Conservation (phyloP, 2,329 filamentous ascomycete genomes). For the Trichoderma oligosporum region DNA sequence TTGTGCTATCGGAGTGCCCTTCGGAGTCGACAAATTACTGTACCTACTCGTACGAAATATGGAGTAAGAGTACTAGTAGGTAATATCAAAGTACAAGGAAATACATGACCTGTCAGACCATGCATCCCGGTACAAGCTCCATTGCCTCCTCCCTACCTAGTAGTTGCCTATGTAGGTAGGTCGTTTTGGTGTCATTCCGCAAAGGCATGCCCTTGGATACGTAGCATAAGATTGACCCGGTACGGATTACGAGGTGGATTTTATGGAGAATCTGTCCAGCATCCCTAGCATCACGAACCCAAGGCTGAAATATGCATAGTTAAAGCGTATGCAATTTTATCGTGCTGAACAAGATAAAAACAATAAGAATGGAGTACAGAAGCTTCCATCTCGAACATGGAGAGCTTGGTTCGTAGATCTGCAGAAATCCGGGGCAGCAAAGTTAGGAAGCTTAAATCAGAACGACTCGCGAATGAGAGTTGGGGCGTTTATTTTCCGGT, state of each 20-base stretch:
- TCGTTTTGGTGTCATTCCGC: conserved; percentile 1
- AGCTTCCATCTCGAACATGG: neutral
- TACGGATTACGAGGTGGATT: neutral
- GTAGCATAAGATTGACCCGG: conserved; percentile 6
- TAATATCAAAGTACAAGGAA: no score
- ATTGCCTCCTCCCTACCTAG: conserved; percentile 10
- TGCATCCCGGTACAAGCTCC: conserved; percentile 9
- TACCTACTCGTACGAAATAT: no score
- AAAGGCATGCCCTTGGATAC: conserved; percentile 2
- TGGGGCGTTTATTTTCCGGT: conserved; percentile 9
- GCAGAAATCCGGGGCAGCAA: conserved; percentile 9
- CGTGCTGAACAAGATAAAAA: neutral
- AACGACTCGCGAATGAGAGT: conserved; percentile 14
- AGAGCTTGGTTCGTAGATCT: conserved; percentile 15
- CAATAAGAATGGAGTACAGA: neutral
- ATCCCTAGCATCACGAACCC: neutral
- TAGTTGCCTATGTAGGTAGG: neutral
- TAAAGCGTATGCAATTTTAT: neutral
- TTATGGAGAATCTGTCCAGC: conserved; percentile 9
- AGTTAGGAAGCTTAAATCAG: neutral
- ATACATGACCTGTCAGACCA: conserved; percentile 17
- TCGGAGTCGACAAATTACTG: conserved; percentile 5
- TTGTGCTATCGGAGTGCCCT: neutral
- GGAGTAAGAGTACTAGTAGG: no score
- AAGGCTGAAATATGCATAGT: neutral